phyloP scores from a whole-genome alignment of 1,139 yeast species.

The Kodamaea suecica region DNA sequence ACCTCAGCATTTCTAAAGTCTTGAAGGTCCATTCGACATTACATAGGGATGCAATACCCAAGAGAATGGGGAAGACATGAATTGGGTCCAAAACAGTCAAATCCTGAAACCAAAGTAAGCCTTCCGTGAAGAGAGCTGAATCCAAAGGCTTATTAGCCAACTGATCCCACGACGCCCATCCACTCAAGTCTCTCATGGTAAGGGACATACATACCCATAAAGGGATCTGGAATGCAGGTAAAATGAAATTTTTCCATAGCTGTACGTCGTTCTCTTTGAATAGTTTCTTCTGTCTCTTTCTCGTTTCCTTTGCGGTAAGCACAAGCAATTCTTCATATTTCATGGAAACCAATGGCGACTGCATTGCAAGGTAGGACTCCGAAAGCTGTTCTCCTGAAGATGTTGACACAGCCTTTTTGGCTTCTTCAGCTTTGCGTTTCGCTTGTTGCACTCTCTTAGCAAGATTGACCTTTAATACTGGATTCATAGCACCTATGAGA shows the following conservation, averaged over 20 bases:
- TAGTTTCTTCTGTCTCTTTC: slow-evolving; percentile 67
- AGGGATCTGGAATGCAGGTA: slow-evolving; percentile 83
- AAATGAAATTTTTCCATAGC: slow-evolving; percentile 69
- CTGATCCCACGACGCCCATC: slow-evolving; percentile 59
- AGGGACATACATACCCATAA: slow-evolving; percentile 80
- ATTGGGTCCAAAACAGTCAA: slow-evolving; percentile 60
- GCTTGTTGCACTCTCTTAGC: slow-evolving; percentile 54
- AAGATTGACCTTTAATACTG: slow-evolving; percentile 67
- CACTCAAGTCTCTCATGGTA: slow-evolving; percentile 72
- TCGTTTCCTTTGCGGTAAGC: slow-evolving; percentile 70
- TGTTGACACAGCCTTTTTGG: slow-evolving; percentile 7
- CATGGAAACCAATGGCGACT: slow-evolving; percentile 43
- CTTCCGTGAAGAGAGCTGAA: slow-evolving; percentile 51
- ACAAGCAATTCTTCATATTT: slow-evolving; percentile 75
- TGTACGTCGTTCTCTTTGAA: slow-evolving; percentile 69
- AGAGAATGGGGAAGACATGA: slow-evolving; percentile 61
- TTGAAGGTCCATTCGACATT: slow-evolving; percentile 75
- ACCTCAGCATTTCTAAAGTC: slow-evolving; percentile 51
- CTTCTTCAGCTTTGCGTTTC: slow-evolving; percentile 26
- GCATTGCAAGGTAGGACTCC: slow-evolving; percentile 15
- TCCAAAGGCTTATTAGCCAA: slow-evolving; percentile 51
- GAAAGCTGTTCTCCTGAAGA: slow-evolving; percentile 5
- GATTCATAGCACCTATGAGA: slow-evolving; percentile 68
- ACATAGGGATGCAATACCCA: slow-evolving; percentile 68
- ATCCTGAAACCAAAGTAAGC: slow-evolving; percentile 58